These are phyloP conservation scores for Setomelanomma holmii DNA, from an alignment of 2,329 filamentous ascomycete species.

Conservation along the genomic window DNA sequence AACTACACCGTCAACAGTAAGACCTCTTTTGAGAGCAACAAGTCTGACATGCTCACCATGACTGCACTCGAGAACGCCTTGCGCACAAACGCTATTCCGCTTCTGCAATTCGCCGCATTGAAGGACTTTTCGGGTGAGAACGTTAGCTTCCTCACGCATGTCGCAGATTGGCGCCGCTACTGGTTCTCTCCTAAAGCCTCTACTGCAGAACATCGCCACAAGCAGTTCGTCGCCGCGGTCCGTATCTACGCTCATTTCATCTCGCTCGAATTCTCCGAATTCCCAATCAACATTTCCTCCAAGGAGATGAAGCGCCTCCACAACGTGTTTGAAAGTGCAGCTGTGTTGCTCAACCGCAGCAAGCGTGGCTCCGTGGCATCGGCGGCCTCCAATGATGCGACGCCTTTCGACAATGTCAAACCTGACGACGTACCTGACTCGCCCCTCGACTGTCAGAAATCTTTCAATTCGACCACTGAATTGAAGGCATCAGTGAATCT, in stretches of 20 bases:
- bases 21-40: slow-evolving; percentile 34
- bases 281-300: slow-evolving; percentile 45
- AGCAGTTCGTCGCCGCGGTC: slow-evolving; percentile 38
- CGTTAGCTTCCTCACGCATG: slow-evolving; percentile 43
- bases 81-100: slow-evolving; percentile 36
- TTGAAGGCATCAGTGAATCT: slow-evolving; percentile 29
- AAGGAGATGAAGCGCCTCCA: slow-evolving; percentile 37
- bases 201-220: slow-evolving; percentile 29
- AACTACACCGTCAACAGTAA: slow-evolving; percentile 16
- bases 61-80: slow-evolving; percentile 42
- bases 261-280: slow-evolving; percentile 42
- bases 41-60: slow-evolving; percentile 45
- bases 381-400: slow-evolving; percentile 27
- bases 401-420: slow-evolving; percentile 36
- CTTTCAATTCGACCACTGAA: slow-evolving; percentile 23
- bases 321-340: slow-evolving; percentile 32
- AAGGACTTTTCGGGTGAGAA: slow-evolving; percentile 47
- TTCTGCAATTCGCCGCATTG: slow-evolving; percentile 42
- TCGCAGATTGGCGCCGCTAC: slow-evolving; percentile 41
- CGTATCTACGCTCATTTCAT: slow-evolving; percentile 45
- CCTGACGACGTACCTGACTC: slow-evolving; percentile 13
- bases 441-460: slow-evolving; percentile 20
- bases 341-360: slow-evolving; percentile 27
- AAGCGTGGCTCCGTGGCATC: slow-evolving; percentile 22
- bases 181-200: slow-evolving; percentile 34